These are phyloP conservation scores for Linum tenue DNA, from an alignment of 345 rosid genomes.

Conservation along the genomic window DNA sequence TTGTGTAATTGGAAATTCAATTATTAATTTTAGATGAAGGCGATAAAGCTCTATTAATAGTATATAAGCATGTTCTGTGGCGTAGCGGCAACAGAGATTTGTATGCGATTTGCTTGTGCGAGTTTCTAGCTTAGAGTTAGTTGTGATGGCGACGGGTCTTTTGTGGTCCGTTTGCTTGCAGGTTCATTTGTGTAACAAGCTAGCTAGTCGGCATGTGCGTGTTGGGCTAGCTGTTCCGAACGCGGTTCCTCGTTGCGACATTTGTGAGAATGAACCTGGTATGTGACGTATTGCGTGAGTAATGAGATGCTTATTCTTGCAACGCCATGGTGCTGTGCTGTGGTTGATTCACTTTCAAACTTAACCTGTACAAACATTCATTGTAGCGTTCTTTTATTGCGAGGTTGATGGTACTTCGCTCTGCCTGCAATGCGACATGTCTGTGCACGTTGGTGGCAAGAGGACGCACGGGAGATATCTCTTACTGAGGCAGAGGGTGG, in stretches of 20 bases:
- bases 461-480: conserved; percentile 63
- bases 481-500: conserved; percentile 61
- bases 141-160: neutral
- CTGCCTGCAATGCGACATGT: conserved; percentile 84
- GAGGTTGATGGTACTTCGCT: conserved; percentile 80
- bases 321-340: too few relatives aligned
- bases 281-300: neutral
- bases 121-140: neutral
- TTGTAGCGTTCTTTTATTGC: conserved; percentile 31
- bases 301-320: too few relatives aligned
- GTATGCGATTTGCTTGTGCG: too few relatives aligned
- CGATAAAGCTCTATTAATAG: too few relatives aligned
- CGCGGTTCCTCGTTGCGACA: conserved; percentile 61
- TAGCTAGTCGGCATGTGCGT: conserved; percentile 74
- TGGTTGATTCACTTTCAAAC: too few relatives aligned
- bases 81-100: too few relatives aligned
- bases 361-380: neutral
- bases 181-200: conserved; percentile 82
- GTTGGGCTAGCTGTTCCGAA: conserved; percentile 68
- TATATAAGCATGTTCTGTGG: too few relatives aligned
- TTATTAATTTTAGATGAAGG: too few relatives aligned
- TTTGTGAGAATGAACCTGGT: conserved; percentile 82
- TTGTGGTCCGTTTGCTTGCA: conserved; percentile 11
- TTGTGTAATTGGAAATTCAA: too few relatives aligned
- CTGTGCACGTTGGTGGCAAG: conserved; percentile 80